Percentiles rank a stretch among this genome's conserved stretches.
Evolutionary conservation across 2,329 filamentous ascomycete species (phyloP).

Genomic region (Cryphonectria parasitica): DNA sequence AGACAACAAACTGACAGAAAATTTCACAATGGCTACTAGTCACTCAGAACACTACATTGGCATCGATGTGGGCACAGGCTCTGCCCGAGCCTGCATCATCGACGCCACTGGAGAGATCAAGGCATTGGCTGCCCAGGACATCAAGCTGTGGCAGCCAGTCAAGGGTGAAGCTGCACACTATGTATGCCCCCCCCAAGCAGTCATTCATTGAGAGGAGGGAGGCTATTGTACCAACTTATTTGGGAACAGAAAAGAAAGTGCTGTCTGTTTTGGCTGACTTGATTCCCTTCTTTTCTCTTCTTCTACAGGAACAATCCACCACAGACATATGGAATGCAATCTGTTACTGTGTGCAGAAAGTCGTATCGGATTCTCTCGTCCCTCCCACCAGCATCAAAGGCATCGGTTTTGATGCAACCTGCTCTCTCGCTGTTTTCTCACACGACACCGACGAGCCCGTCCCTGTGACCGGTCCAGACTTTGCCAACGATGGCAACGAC

Average conservation of each 20-base stretch:
- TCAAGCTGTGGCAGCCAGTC: constrained; percentile 79
- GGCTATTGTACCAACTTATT: background rate
- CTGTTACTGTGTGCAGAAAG: constrained; percentile 82
- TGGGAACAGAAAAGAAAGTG: no score
- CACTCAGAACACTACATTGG: constrained; percentile 70
- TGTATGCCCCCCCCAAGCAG: constrained; percentile 48
- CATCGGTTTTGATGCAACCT: constrained; percentile 98
- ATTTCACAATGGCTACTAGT: constrained; percentile 15
- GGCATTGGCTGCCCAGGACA: constrained; percentile 72
- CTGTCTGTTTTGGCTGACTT: background rate
- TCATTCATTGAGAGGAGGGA: background rate
- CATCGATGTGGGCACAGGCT: constrained; percentile 95
- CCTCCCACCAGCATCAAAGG: constrained; percentile 78
- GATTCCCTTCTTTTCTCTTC: background rate
- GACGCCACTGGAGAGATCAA: constrained; percentile 89
- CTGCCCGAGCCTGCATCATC: constrained; percentile 93
- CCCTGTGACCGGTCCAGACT: constrained; percentile 86
- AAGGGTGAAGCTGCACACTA: constrained; percentile 60
- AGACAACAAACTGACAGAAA: constrained; percentile 13
- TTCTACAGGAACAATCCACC: constrained; percentile 87
- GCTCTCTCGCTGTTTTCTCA: constrained; percentile 89
- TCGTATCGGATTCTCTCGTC: constrained; percentile 80
- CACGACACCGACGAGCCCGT: constrained; percentile 89
- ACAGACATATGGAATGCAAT: constrained; percentile 97
- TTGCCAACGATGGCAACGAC: constrained; percentile 78